Evolutionary conservation across 1,284 basidiomycete genomes (phyloP).

Genomic region (Meira nashicola): DNA sequence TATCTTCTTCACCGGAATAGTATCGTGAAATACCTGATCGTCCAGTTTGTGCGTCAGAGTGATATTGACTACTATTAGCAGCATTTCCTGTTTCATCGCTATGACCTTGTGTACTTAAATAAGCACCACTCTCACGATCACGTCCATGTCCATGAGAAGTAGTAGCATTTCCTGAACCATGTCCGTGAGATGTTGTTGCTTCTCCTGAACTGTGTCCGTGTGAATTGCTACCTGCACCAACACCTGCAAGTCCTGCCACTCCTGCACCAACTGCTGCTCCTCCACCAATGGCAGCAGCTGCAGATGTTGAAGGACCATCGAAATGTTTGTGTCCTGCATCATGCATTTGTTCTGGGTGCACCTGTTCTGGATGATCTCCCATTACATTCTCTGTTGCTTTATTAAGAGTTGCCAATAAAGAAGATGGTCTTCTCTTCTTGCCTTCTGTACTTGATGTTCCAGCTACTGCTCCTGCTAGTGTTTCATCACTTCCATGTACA

Average conservation of each 20-base stretch:
- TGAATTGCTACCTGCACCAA: constrained; percentile 11
- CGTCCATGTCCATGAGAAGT: constrained; percentile 16
- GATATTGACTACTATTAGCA: constrained; percentile 43
- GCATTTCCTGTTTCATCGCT: constrained; percentile 53
- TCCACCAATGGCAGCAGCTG: neutral
- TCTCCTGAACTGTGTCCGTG: constrained; percentile 8
- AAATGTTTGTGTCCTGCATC: constrained; percentile 65
- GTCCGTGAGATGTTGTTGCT: neutral
- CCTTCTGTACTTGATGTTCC: constrained; percentile 9
- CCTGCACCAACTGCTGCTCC: constrained; percentile 62
- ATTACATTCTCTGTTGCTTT: constrained; percentile 72
- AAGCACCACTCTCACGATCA: constrained; percentile 56
- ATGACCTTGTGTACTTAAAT: constrained; percentile 21
- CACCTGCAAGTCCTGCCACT: constrained; percentile 8
- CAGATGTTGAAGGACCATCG: constrained; percentile 54
- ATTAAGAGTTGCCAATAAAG: constrained; percentile 46
- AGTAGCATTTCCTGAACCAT: neutral
- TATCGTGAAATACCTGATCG: constrained; percentile 30
- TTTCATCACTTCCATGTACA: constrained; percentile 32
- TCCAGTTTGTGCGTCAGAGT: constrained; percentile 37
- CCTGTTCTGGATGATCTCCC: constrained; percentile 79
- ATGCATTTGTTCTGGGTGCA: constrained; percentile 60
- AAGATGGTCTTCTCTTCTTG: constrained; percentile 40
- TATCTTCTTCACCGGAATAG: constrained; percentile 49
- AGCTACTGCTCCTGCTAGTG: constrained; percentile 19